Percentiles rank a stretch among this genome's conserved stretches.
Conservation (phyloP, 2,329 filamentous ascomycete genomes). For the Cucurbitaria berberidis region DNA sequence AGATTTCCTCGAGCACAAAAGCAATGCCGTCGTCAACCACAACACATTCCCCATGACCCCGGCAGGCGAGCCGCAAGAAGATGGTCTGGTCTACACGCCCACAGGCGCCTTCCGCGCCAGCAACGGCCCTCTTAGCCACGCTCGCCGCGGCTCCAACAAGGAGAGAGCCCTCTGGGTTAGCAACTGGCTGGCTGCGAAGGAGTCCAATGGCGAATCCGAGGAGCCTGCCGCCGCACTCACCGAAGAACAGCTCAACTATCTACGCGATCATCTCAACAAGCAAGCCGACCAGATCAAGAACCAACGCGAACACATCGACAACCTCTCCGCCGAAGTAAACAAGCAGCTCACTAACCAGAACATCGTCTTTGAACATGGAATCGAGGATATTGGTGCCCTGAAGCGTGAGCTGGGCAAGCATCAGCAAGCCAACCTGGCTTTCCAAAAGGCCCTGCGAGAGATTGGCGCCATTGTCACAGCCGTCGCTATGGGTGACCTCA, state of each 20-base stretch:
- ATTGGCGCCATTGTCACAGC: conserved; percentile 98
- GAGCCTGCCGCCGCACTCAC: conserved; percentile 64
- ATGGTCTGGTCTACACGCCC: conserved; percentile 60
- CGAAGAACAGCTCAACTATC: conserved; percentile 81
- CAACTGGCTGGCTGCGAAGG: conserved; percentile 61
- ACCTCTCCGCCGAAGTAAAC: conserved; percentile 83
- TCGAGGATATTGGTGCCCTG: conserved; percentile 87
- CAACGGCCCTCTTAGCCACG: conserved; percentile 34
- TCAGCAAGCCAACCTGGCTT: conserved; percentile 96
- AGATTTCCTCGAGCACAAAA: conserved; percentile 81
- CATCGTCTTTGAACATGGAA: conserved; percentile 74
- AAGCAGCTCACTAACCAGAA: conserved; percentile 87
- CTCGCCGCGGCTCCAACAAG: conserved; percentile 42
- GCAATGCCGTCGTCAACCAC: conserved; percentile 64
- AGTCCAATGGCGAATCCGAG: conserved; percentile 56
- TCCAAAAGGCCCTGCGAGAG: conserved; percentile 94
- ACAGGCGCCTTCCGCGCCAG: conserved; percentile 43
- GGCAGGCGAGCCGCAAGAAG: conserved; percentile 65
- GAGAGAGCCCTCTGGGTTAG: conserved; percentile 54
- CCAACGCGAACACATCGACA: conserved; percentile 83
- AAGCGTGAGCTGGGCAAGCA: conserved; percentile 96
- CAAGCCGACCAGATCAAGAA: conserved; percentile 90
- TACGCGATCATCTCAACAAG: conserved; percentile 90
- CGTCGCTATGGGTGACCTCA: conserved; percentile 91
- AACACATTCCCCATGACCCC: conserved; percentile 76